Conservation (phyloP, 345 rosid genomes). For the Iberis pinnata region DNA sequence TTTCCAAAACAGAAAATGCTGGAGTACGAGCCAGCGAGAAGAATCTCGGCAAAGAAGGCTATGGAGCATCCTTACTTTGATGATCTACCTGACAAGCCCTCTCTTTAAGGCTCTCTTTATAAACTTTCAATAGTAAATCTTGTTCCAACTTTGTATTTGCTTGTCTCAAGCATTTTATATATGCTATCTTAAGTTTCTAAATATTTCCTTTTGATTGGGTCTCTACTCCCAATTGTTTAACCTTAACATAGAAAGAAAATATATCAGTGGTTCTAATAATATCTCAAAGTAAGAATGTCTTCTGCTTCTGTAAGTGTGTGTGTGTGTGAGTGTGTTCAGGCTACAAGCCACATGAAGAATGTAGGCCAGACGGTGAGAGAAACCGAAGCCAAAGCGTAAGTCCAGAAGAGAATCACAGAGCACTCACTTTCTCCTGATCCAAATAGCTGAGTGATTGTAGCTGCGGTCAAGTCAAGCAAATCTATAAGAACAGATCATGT, state of each 20-base stretch:
- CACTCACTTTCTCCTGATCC: constrained; percentile 64
- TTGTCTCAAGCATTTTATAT: background rate
- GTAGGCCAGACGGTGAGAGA: constrained; percentile 65
- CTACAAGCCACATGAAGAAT: constrained; percentile 55
- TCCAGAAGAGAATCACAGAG: constrained; percentile 64
- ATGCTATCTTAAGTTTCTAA: background rate
- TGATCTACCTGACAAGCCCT: no score
- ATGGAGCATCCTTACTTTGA: no score
- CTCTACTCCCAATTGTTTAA: background rate
- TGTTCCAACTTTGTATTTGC: constrained; percentile 5
- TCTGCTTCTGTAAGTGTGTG: background rate
- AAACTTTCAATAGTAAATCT: background rate
- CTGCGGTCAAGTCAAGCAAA: constrained; percentile 24
- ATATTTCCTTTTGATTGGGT: background rate
- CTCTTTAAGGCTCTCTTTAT: constrained; percentile 64
- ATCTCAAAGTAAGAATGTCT: background rate
- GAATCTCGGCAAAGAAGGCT: no score
- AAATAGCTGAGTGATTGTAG: constrained; percentile 62
- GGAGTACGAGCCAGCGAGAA: no score
- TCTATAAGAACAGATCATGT: background rate
- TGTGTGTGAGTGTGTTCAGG: constrained; percentile 22
- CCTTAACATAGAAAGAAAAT: constrained; percentile 19
- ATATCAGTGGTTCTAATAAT: no score
- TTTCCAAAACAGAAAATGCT: no score
- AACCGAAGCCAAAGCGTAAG: constrained; percentile 51